These are phyloP conservation scores for Ceratocystis harringtonii DNA, from an alignment of 2,329 filamentous ascomycete genomes.

Conservation along the genomic window DNA sequence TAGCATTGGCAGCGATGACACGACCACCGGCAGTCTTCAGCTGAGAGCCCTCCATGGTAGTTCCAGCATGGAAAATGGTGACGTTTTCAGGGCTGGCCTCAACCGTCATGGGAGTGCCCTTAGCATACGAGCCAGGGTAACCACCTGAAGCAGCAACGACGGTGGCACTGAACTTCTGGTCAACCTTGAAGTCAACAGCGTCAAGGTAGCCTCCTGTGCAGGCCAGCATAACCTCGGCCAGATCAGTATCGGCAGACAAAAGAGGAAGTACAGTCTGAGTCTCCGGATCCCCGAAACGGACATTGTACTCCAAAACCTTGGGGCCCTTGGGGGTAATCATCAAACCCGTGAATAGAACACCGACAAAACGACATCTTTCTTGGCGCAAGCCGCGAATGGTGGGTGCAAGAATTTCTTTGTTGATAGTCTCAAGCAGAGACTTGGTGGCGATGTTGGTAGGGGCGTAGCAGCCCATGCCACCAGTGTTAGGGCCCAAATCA, in stretches of 20 bases:
- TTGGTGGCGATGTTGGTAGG: slow-evolving; percentile 68
- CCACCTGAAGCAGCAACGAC: slow-evolving; percentile 89
- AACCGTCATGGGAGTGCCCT: slow-evolving; percentile 51
- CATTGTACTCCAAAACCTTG: slow-evolving; percentile 83
- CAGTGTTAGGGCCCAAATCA: slow-evolving; percentile 83
- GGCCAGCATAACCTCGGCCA: slow-evolving; percentile 78
- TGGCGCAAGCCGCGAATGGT: slow-evolving; percentile 77
- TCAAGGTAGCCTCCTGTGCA: slow-evolving; percentile 63
- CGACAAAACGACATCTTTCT: slow-evolving; percentile 59
- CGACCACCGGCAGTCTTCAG: slow-evolving; percentile 72
- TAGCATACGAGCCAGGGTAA: slow-evolving; percentile 74
- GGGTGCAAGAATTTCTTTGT: slow-evolving; percentile 71
- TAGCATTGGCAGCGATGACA: slow-evolving; percentile 84
- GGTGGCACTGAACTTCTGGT: slow-evolving; percentile 63
- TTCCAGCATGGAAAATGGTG: slow-evolving; percentile 88
- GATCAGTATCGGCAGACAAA: slow-evolving; percentile 61
- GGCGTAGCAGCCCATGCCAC: slow-evolving; percentile 95
- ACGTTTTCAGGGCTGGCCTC: slow-evolving; percentile 34
- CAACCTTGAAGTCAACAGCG: slow-evolving; percentile 51
- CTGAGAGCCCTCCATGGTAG: slow-evolving; percentile 44
- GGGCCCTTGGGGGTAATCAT: slow-evolving; percentile 78
- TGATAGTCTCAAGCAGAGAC: slow-evolving; percentile 61
- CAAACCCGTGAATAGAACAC: slow-evolving; percentile 74
- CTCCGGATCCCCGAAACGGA: slow-evolving; percentile 83
- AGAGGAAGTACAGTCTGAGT: slow-evolving; percentile 75